These are phyloP conservation scores for Auriscalpium microsporum DNA, from an alignment of 768 basidiomycete species.

Conservation along the genomic window DNA sequence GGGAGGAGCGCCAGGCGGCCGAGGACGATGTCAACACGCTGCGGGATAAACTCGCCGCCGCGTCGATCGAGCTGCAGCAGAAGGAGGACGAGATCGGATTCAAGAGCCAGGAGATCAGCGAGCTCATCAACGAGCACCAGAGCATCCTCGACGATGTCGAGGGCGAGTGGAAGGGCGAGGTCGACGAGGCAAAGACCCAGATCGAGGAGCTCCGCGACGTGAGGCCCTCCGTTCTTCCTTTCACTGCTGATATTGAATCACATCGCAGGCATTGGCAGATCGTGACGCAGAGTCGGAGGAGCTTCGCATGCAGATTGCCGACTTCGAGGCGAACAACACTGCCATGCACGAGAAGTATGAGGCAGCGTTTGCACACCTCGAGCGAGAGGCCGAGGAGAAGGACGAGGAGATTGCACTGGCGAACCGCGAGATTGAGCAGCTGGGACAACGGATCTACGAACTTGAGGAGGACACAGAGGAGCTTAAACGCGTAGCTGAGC, in stretches of 20 bases:
- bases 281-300: slow-evolving; percentile 74
- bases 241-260: neutral
- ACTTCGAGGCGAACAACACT: slow-evolving; percentile 63
- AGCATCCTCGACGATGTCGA: slow-evolving; percentile 67
- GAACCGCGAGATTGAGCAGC: slow-evolving; percentile 69
- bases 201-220: slow-evolving; percentile 76
- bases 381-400: slow-evolving; percentile 70
- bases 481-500: slow-evolving; percentile 61
- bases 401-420: slow-evolving; percentile 68
- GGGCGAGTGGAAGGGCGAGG: slow-evolving; percentile 82
- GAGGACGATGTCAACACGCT: slow-evolving; percentile 70
- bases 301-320: slow-evolving; percentile 62
- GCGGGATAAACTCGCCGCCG: slow-evolving; percentile 70
- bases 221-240: slow-evolving; percentile 16
- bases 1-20: slow-evolving; percentile 69
- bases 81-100: slow-evolving; percentile 82
- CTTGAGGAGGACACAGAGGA: slow-evolving; percentile 84
- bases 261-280: slow-evolving; percentile 57
- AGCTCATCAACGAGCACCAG: slow-evolving; percentile 66
- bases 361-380: slow-evolving; percentile 64
- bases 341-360: slow-evolving; percentile 72
- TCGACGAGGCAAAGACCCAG: slow-evolving; percentile 70
- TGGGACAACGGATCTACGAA: slow-evolving; percentile 69
- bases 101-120: slow-evolving; percentile 70
- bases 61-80: slow-evolving; percentile 75